These are phyloP conservation scores for Cutaneotrichosporon sp. DNA, from an alignment of 1,284 basidiomycete genomes.

Conservation along the genomic window DNA sequence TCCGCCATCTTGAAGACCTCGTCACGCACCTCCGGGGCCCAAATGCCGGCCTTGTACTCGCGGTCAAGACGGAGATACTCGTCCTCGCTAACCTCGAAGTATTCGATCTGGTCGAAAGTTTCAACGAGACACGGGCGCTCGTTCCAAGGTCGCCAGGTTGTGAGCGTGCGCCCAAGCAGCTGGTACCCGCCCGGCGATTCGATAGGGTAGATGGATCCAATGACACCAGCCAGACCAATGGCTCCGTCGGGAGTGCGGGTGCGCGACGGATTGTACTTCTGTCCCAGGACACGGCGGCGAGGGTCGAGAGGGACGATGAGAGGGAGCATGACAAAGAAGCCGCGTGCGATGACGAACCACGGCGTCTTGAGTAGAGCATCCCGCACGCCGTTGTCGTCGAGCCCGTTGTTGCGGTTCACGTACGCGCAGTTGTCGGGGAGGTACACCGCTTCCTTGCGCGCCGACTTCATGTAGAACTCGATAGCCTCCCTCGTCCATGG, in stretches of 20 bases:
- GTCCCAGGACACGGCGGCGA: constrained; percentile 30
- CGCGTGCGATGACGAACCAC: constrained; percentile 28
- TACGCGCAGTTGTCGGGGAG: constrained; percentile 64
- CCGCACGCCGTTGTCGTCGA: constrained; percentile 12
- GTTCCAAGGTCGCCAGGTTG: constrained; percentile 32
- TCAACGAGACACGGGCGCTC: constrained; percentile 59
- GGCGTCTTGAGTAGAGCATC: constrained; percentile 17
- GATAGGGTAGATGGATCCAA: constrained; percentile 62
- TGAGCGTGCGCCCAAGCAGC: constrained; percentile 52
- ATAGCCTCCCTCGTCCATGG: constrained; percentile 57
- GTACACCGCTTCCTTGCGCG: constrained; percentile 54
- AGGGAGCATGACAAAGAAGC: too few relatives aligned
- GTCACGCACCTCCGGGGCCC: constrained; percentile 51
- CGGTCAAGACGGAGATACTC: constrained; percentile 52
- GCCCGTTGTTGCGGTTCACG: constrained; percentile 57
- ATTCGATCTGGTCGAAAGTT: constrained; percentile 61
- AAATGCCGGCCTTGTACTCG: constrained; percentile 60
- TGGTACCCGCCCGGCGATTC: constrained; percentile 64
- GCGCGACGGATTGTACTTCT: constrained; percentile 50
- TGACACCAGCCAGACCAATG: constrained; percentile 51
- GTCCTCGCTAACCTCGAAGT: constrained; percentile 24
- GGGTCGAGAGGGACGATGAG: constrained; percentile 16
- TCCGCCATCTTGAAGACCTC: constrained; percentile 22
- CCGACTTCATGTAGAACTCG: constrained; percentile 53
- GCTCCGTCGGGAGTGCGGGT: constrained; percentile 52